Base-by-base conservation (phyloP, 768 basidiomycete species). In the Hericium alpestre region DNA sequence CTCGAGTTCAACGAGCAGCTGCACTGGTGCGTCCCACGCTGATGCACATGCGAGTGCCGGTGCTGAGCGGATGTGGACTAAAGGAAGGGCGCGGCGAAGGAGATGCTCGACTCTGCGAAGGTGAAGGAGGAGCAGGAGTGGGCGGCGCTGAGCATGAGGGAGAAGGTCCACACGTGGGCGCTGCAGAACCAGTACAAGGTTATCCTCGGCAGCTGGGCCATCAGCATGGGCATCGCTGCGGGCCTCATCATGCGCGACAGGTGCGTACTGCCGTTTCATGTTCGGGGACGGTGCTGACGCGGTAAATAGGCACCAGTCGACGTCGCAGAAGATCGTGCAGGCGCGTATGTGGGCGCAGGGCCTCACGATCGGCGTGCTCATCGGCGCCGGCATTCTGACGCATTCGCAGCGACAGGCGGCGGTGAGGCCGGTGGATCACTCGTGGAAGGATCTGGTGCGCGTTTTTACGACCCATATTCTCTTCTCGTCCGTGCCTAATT, bases 281-380 rank as follows among this genome's bases (percentile, higher is more conserved):
- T 12, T 37, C 10, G 32, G 18, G 32, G 6, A 10, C 8, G 22
- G 3, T 47, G n/a, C 38, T 41, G 2, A 49, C 25, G 4, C 23
- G 4, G 18, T 38, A 3, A 7, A 12, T 48, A 70, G 69, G 47
- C 63, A 70, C 61, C 70, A 71, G 61, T 67, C 65, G 11, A 63
- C 63, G 10, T 62, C 70, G 2, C 70, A 71, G 55, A 71, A 72
- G 75, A 73, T 88, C 53, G 90, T 92, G 1, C 90, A 91, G 69
- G 86, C 86, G 49, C 88, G 90, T 76, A 83, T 90, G 81, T 90
- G 88, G 87, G 88, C 89, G 0, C 89, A 91, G 65, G 89, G 86
- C 8, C 69, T 90, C 51, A 90, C 89, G 0, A 80, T 90, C 47
- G 87, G 86, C 53, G 74, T 90, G 50, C 65, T 90, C 39, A 81